phyloP scores from a whole-genome alignment of 257 asterid species.

The Solanum piurae region DNA sequence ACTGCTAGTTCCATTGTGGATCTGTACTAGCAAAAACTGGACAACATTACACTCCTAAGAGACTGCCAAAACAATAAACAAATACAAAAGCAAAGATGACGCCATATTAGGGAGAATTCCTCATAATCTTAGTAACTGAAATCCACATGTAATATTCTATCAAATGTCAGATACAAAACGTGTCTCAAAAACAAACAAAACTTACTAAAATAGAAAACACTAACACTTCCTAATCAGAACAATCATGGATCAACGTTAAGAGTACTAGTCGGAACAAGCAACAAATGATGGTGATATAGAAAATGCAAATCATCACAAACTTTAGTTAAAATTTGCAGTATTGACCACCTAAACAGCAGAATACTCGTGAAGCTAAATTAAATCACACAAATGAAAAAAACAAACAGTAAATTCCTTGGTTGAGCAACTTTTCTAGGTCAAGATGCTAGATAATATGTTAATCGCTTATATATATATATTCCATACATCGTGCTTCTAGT shows the following conservation, averaged over 20 bases:
- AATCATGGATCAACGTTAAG: background rate
- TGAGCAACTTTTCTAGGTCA: background rate
- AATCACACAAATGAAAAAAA: background rate
- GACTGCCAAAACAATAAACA: background rate
- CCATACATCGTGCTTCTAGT: background rate
- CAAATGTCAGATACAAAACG: background rate
- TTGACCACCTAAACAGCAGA: background rate
- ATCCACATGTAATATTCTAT: background rate
- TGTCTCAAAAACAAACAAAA: background rate
- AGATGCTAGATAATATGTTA: background rate
- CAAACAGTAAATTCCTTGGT: background rate
- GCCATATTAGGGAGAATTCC: background rate
- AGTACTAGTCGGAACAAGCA: background rate
- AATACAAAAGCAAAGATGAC: background rate
- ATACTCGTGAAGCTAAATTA: background rate
- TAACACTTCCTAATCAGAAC: background rate
- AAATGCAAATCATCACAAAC: background rate
- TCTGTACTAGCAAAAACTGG: background rate
- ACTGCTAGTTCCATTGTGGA: slow-evolving; percentile 40
- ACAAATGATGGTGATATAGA: background rate
- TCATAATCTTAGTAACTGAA: background rate
- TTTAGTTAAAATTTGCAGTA: background rate
- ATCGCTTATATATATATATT: background rate
- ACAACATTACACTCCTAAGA: background rate
- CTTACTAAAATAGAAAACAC: background rate